A percentile compares a stretch with the other conserved stretches of the same genome.
phyloP scores from a whole-genome alignment of 2,329 filamentous ascomycete genomes.

The Verticillium longisporum region DNA sequence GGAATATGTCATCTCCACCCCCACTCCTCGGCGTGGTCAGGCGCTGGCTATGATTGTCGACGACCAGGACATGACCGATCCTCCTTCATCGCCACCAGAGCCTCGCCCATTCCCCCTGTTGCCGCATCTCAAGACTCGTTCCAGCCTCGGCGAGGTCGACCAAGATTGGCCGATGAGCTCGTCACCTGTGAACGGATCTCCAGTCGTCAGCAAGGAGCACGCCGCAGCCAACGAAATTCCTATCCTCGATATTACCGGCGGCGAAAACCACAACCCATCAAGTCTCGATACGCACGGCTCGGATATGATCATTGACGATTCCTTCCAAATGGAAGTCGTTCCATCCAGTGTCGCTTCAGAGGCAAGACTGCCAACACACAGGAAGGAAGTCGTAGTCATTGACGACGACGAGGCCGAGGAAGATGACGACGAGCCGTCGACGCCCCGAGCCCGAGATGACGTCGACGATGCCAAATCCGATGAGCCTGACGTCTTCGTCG shows the following conservation, averaged over 20 bases:
- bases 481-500: constrained; percentile 37
- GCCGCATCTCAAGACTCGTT: constrained; percentile 44
- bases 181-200: constrained; percentile 47
- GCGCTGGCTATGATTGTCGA: constrained; percentile 37
- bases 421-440: constrained; percentile 3
- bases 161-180: constrained; percentile 49
- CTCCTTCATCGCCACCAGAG: constrained; percentile 53
- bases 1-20: constrained; percentile 52
- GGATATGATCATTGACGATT: constrained; percentile 5
- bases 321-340: constrained; percentile 15
- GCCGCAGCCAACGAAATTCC: constrained; percentile 1
- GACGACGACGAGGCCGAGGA: constrained; percentile 2
- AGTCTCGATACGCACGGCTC: constrained; percentile 4
- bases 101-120: constrained; percentile 45
- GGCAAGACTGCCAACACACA: background rate
- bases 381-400: background rate
- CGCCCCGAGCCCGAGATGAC: constrained; percentile 6
- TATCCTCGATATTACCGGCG: constrained; percentile 4
- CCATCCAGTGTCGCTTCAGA: constrained; percentile 19
- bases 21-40: constrained; percentile 52
- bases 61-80: constrained; percentile 41
- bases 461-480: constrained; percentile 33
- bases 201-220: constrained; percentile 25
- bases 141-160: constrained; percentile 31
- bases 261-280: constrained; percentile 9